Base-by-base conservation (phyloP, 768 basidiomycete species). In the Leccinum uliginosum region DNA sequence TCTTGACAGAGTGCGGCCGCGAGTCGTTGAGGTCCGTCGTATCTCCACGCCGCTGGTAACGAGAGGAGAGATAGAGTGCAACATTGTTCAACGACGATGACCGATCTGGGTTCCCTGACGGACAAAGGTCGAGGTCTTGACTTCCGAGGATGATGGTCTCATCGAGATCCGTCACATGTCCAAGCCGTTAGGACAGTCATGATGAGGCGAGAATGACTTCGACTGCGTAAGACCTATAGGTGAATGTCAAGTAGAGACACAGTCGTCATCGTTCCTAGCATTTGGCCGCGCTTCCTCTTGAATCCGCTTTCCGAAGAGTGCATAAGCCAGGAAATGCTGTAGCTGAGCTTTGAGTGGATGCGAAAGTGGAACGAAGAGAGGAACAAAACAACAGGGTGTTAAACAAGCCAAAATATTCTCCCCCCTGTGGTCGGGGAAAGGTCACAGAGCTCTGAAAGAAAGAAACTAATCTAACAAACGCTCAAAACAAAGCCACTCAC, bases 221-320 rank as follows among this genome's bases (percentile, higher is more conserved):
- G 89, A 86, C 45, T 76, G 80, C 29, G 87, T 87, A 34, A 82
- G 85, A 56, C 81, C 84, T 45, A 80, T 78, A 47, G 85, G 85
- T 26, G 86, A 87, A 40, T 74, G 80, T 50, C 74, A 80, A 19
- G 87, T 87, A 53, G 80, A 81, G 59, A 78, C 78, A 17, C 88
- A 89, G 43, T 81, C 78, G 59, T 83, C 80, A 61, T 79, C 77
- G 62, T 80, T 78, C 59, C 78, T 72, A 59, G 74, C 78, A 67
- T 78, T 81, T 76, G 76, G 54, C 72, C 73, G 68, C 81, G 80
- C 67, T 80, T 78, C 62, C 81, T 75, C 66, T 81, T 78, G 65
- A 76, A 73, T 60, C 74, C 76, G 62, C 64, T 64, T 59, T 75
- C 73, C 56, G 70, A 62, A 56, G 70, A 55, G 59, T 74, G 74